Conservation (phyloP, 495 filamentous ascomycete genomes). For the Patellaria atrata region DNA sequence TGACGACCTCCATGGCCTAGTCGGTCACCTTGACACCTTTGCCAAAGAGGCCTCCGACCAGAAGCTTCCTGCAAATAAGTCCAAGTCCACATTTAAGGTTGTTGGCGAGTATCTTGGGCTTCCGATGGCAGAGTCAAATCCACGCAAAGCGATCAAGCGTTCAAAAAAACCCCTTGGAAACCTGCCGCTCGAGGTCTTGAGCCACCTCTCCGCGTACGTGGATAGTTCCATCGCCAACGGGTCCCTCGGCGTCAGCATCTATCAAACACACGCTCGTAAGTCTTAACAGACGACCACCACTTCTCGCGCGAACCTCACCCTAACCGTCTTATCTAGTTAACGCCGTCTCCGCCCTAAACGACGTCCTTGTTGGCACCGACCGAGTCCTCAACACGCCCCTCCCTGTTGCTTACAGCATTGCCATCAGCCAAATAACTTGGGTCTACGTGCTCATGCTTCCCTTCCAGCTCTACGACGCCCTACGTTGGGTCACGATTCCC, state of each 20-base stretch:
- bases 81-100: slow-evolving; percentile 22
- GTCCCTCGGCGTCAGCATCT: slow-evolving; percentile 35
- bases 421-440: slow-evolving; percentile 82
- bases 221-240: slow-evolving; percentile 29
- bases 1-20: slow-evolving; percentile 43
- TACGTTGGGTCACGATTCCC: slow-evolving; percentile 73
- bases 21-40: slow-evolving; percentile 51
- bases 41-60: slow-evolving; percentile 50
- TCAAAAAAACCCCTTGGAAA: slow-evolving; percentile 22
- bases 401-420: slow-evolving; percentile 73
- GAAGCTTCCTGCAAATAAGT: slow-evolving; percentile 30
- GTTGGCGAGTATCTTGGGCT: slow-evolving; percentile 20
- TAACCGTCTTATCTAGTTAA: slow-evolving; percentile 11
- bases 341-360: slow-evolving; percentile 45
- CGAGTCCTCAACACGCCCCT: slow-evolving; percentile 76
- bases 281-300: too few relatives aligned
- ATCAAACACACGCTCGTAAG: slow-evolving; percentile 17
- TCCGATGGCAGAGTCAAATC: slow-evolving; percentile 21
- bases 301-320: too few relatives aligned
- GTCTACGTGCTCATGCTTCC: slow-evolving; percentile 72
- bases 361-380: slow-evolving; percentile 60
- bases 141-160: slow-evolving; percentile 20
- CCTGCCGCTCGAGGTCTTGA: slow-evolving; percentile 24
- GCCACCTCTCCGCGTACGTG: slow-evolving; percentile 20
- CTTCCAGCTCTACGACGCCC: slow-evolving; percentile 55